Conservation (phyloP, 371 early-diverging fungal genomes). For the Lichtheimia hyalospora region DNA sequence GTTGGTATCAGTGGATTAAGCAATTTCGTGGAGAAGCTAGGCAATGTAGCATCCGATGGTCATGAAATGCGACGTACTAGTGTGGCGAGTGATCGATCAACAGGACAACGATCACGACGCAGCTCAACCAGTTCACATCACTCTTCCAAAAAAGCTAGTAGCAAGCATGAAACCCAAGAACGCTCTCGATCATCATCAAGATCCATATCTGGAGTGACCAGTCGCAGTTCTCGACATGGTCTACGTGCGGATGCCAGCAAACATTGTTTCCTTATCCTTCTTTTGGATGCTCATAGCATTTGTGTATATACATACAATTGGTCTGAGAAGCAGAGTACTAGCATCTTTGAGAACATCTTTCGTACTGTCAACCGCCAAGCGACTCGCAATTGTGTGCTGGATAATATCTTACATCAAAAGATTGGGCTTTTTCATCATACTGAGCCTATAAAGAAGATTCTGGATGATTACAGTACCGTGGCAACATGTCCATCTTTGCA, state of each 20-base stretch:
- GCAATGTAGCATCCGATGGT: slow-evolving; percentile 19
- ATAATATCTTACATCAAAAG: slow-evolving; percentile 68
- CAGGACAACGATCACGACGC: slow-evolving; percentile 25
- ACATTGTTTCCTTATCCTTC: slow-evolving; percentile 65
- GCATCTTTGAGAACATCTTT: slow-evolving; percentile 50
- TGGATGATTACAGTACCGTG: slow-evolving; percentile 18
- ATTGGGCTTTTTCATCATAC: slow-evolving; percentile 72
- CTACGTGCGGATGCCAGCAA: slow-evolving; percentile 31
- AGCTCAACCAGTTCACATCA: slow-evolving; percentile 30
- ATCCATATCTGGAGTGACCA: slow-evolving; percentile 17
- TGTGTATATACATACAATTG: slow-evolving; percentile 75
- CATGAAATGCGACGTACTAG: slow-evolving; percentile 37
- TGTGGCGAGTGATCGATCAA: slow-evolving; percentile 43
- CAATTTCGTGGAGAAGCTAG: slow-evolving; percentile 53
- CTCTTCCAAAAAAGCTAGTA: slow-evolving; percentile 1
- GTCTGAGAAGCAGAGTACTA: slow-evolving; percentile 55
- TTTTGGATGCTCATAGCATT: slow-evolving; percentile 56
- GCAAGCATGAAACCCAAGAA: slow-evolving; percentile 11
- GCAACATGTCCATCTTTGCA: slow-evolving; percentile 3
- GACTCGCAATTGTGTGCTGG: slow-evolving; percentile 52
- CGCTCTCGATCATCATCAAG: slow-evolving; percentile 28
- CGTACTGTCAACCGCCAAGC: slow-evolving; percentile 47
- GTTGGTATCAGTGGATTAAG: slow-evolving; percentile 59
- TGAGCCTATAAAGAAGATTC: slow-evolving; percentile 19
- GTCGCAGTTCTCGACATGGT: background rate